Conservation (phyloP, 352 stramenopile species). For the Globisporangium lucens region DNA sequence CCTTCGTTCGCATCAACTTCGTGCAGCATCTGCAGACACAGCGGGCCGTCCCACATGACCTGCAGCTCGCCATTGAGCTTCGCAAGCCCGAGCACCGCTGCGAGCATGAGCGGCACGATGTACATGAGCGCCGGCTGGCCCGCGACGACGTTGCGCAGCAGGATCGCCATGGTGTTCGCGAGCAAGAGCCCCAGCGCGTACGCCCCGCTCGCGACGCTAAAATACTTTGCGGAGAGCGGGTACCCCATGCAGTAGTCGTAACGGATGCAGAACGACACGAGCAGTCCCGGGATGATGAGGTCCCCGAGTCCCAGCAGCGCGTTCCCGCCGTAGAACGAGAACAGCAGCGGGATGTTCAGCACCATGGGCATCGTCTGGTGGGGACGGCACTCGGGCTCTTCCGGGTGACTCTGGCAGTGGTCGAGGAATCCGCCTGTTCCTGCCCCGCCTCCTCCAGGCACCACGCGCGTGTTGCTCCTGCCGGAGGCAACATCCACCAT, state of each 20-base stretch:
- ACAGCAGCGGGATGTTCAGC: slow-evolving; percentile 58
- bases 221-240: slow-evolving; percentile 72
- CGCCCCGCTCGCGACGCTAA: slow-evolving; percentile 47
- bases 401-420: slow-evolving; percentile 32
- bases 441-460: neutral
- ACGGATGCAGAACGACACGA: slow-evolving; percentile 90
- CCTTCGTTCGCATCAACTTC: neutral
- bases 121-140: slow-evolving; percentile 96
- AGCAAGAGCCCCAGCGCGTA: slow-evolving; percentile 91
- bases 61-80: slow-evolving; percentile 50
- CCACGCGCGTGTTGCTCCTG: slow-evolving; percentile 37
- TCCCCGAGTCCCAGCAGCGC: slow-evolving; percentile 94
- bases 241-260: slow-evolving; percentile 86
- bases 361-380: slow-evolving; percentile 92
- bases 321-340: slow-evolving; percentile 85
- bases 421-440: slow-evolving; percentile 23
- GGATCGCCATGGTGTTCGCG: slow-evolving; percentile 91
- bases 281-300: slow-evolving; percentile 94
- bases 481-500: slow-evolving; percentile 94
- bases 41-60: slow-evolving; percentile 73
- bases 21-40: slow-evolving; percentile 32
- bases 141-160: slow-evolving; percentile 79
- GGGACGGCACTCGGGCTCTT: slow-evolving; percentile 49
- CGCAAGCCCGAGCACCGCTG: slow-evolving; percentile 54
- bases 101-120: slow-evolving; percentile 89